Evolutionary conservation across 176 grass and related monocot genomes (phyloP), one percentile per base, ranked within the genome.

Genomic region (Phoenix dactylifera): DNA sequence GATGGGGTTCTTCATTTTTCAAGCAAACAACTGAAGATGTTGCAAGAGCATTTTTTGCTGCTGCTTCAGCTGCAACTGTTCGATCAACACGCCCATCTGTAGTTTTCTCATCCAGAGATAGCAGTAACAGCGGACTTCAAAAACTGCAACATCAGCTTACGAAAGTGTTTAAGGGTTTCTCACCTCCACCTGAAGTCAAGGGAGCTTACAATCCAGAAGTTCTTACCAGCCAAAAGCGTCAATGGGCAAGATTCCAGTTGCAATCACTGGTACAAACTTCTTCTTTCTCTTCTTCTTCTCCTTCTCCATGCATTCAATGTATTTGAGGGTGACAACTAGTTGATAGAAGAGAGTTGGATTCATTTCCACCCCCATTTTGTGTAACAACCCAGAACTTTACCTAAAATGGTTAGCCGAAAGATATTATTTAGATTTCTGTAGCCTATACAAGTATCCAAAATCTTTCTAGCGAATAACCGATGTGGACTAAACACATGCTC

Each of bases 231-330:
- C 94, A 93, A 30, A 98, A 98, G 49, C 79, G 79, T 17, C 94
- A 93, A 63, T 98, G 94, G 94, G 76, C 88, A 0, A 82, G 94
- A 68, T 98, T 93, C 79, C 94, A 98, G 57, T 71, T 89, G 12
- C 88, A 88, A 67, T 86, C 88, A 78, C 25, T 83, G 81, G 94
- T 92, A 70, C 18, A 77, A 74, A 15, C 4, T 68, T 66, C 56
- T 28, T 76, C 67, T 75, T 6, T 5, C 6, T 6, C 28, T 29
- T 6, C 26, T 28, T 5, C 26, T 28, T 0, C 28, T 30, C 28
- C 28, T 30, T 6, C 28, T 30, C 1, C 28, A 30, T 30, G 28
- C 28, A 30, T 30, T 30, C 28, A 30, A 4, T 0, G 0, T 4
- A 30, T 30, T 30, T 30, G 28, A 30, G 28, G 5, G 28, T 30